Conservation (phyloP, 2,329 filamentous ascomycete species). For the Aaosphaeria pasadenensis region DNA sequence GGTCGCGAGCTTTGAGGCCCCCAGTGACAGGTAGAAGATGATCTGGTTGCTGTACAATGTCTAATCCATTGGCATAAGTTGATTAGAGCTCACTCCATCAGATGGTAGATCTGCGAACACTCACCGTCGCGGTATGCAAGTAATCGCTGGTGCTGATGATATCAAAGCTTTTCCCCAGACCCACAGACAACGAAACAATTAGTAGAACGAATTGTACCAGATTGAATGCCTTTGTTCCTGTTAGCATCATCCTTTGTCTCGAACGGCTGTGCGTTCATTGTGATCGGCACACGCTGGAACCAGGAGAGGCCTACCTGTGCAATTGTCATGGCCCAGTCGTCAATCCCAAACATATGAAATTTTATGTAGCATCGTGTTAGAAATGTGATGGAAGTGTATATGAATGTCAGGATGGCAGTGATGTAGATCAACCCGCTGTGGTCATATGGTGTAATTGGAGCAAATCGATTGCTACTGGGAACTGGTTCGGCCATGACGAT, state of each 20-base stretch:
- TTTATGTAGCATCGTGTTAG: constrained; percentile 22
- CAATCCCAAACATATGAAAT: constrained; percentile 21
- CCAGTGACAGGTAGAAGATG: constrained; percentile 19
- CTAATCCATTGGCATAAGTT: constrained; percentile 2
- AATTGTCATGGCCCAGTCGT: constrained; percentile 18
- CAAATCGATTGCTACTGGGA: constrained; percentile 13
- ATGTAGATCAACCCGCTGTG: constrained; percentile 24
- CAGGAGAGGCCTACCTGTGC: constrained; percentile 17
- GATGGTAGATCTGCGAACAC: too few relatives aligned
- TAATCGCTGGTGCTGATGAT: constrained; percentile 1
- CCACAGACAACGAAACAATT: constrained; percentile 16
- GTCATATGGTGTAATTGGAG: constrained; percentile 19
- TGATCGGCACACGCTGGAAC: too few relatives aligned
- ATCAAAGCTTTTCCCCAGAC: constrained; percentile 18
- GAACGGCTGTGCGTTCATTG: neutral
- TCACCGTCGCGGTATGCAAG: too few relatives aligned
- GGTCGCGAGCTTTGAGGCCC: constrained; percentile 23
- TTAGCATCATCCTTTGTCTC: neutral
- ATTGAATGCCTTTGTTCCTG: constrained; percentile 9
- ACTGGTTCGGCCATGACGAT: constrained; percentile 6
- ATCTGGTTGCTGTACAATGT: constrained; percentile 16
- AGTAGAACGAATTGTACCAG: constrained; percentile 18
- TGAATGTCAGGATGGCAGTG: constrained; percentile 19
- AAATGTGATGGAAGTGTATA: constrained; percentile 20
- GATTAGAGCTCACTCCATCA: neutral